Evolutionary conservation across 257 asterid species (phyloP), one percentile per base, ranked within the genome.

Genomic region (Sherardia arvensis): DNA sequence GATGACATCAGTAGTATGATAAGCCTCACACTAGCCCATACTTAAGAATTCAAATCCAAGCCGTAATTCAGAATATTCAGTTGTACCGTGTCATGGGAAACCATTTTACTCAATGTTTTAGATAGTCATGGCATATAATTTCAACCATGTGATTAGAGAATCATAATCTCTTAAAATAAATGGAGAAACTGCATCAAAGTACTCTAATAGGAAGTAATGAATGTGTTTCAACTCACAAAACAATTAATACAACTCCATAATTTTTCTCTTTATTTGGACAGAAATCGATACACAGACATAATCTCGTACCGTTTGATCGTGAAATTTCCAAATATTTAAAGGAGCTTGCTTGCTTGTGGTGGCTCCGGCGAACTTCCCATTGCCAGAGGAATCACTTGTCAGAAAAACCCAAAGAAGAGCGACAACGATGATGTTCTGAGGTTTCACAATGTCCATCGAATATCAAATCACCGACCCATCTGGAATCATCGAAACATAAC

Each of bases 311-410:
- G 33, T 66, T 15, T 75, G 65, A 56, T 65, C 66, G 60, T 67
- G 48, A 17, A 77, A 56, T 29, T 70, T 80, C 61, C 47, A 76
- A 66, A 55, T 27, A 60, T 70, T 62, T 71, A 61, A 59, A 29
- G 77, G 57, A 61, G 38, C 60, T 51, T 66, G 74, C 59, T 63
- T 14, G 12, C 68, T 74, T 15, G 53, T 38, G 60, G 66, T 40
- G 64, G 71, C 78, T 53, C 73, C 80, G 3, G 72, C 80, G 55
- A 80, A 72, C 70, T 81, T 83, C 73, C 81, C 71, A 74, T 72
- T 73, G 12, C 84, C 85, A 61, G 80, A 83, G n/a, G 91, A 81
- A 70, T 76, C 51, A 72, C 66, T 80, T 5, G 85, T 79, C 23
- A 82, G 79, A 66, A 76, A 74, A 76, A 79, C 72, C 65, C 82